Percentiles rank a stretch among this genome's conserved stretches.
phyloP scores from a whole-genome alignment of 805 yeast genomes.

The Candida fluviatilis region DNA sequence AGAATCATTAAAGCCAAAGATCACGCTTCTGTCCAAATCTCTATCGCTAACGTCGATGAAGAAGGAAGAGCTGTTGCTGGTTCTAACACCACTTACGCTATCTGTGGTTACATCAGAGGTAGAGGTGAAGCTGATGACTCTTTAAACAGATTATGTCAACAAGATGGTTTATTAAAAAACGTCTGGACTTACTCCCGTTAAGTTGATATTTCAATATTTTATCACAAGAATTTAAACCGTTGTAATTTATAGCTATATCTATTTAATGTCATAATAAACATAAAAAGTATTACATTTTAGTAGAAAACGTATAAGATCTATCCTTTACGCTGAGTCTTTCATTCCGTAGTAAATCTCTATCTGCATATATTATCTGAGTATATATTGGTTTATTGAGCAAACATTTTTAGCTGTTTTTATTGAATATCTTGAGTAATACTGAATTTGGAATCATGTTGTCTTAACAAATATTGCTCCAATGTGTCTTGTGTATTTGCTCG shows the following conservation, averaged over 20 bases:
- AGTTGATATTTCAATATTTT: slow-evolving; percentile 16
- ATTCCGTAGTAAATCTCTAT: too few species aligned
- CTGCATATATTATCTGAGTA: too few species aligned
- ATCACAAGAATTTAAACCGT: slow-evolving; percentile 2
- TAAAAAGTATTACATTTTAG: slow-evolving; percentile 3
- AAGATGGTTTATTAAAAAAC: slow-evolving; percentile 96
- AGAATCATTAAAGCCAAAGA: slow-evolving; percentile 99
- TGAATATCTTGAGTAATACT: too few species aligned
- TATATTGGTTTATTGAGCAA: too few species aligned
- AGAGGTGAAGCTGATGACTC: slow-evolving; percentile 99
- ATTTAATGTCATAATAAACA: slow-evolving; percentile 18
- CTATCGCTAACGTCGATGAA: slow-evolving; percentile 97
- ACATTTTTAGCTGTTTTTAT: too few species aligned
- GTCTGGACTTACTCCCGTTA: slow-evolving; percentile 95
- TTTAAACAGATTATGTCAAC: slow-evolving; percentile 98
- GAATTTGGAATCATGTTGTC: too few species aligned
- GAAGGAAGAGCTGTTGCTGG: slow-evolving; percentile 93
- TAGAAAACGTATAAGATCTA: too few species aligned
- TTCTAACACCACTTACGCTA: slow-evolving; percentile 90
- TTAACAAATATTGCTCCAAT: too few species aligned
- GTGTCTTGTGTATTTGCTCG: too few species aligned
- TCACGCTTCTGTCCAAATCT: slow-evolving; percentile 98
- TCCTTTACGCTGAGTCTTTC: too few species aligned
- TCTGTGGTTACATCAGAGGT: slow-evolving; percentile 95
- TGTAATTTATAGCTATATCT: slow-evolving; percentile 18